Evolutionary conservation across 2,329 filamentous ascomycete genomes (phyloP).

Genomic region (Hypomyces perniciosus): DNA sequence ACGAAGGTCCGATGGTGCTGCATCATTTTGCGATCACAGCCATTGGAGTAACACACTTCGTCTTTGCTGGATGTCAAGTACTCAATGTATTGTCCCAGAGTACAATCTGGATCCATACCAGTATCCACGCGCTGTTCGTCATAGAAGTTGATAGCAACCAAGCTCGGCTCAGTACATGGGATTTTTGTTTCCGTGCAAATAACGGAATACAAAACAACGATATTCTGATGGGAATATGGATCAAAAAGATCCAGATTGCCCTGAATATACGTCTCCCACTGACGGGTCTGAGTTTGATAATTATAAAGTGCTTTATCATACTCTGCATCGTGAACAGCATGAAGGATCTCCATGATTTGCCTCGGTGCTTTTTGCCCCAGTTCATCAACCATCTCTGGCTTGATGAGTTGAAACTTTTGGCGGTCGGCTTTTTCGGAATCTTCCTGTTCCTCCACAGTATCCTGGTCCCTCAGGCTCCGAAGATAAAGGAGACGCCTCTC

Average conservation of each 20-base stretch:
- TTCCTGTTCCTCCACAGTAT: constrained; percentile 49
- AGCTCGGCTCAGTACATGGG: constrained; percentile 82
- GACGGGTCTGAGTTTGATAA: constrained; percentile 87
- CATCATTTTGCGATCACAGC: constrained; percentile 81
- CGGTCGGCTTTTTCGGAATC: constrained; percentile 57
- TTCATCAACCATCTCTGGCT: constrained; percentile 89
- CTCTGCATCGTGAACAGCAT: constrained; percentile 92
- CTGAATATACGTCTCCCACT: constrained; percentile 93
- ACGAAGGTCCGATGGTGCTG: constrained; percentile 97
- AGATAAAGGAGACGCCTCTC: constrained; percentile 79
- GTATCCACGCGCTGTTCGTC: constrained; percentile 76
- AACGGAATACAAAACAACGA: constrained; percentile 87
- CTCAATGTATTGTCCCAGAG: constrained; percentile 90
- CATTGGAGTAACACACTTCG: constrained; percentile 72
- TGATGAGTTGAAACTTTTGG: constrained; percentile 82
- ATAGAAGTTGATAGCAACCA: constrained; percentile 90
- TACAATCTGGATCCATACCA: constrained; percentile 77
- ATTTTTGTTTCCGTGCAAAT: constrained; percentile 92
- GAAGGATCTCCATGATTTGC: constrained; percentile 87
- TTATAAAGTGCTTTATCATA: constrained; percentile 93
- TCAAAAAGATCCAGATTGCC: constrained; percentile 87
- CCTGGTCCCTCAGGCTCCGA: constrained; percentile 74
- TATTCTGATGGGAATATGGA: constrained; percentile 92
- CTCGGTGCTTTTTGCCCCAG: constrained; percentile 72
- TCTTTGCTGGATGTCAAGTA: constrained; percentile 74